Evolutionary conservation across 192 early-diverging fungal species (phyloP), one percentile per base, ranked within the genome.

Genomic region (Coemansia sp.): DNA sequence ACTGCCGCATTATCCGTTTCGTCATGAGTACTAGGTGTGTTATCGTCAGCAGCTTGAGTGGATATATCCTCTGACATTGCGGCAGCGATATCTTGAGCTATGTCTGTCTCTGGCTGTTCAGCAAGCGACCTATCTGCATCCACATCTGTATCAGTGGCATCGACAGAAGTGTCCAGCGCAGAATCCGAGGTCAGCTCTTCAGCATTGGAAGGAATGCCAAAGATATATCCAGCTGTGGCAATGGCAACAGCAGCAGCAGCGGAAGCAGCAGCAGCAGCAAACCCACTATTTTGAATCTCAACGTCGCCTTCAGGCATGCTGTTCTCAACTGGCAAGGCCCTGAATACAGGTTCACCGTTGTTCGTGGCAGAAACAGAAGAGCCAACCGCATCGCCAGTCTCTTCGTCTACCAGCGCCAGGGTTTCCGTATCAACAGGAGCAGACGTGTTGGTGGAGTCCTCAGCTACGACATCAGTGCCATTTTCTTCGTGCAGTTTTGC

Each of bases 71-170:
- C 20, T 26, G 49, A 51, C 43, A 45, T 43, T 39, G 42, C 59
- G 20, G 49, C 58, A 21, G 46, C n/a, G 49, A 45, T 58, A 55
- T 42, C 7, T 13, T 61, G 45, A 16, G 55, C 61, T 52, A 61
- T 49, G 51, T 57, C 58, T 0, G 33, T 10, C 29, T 72, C 70
- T 34, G 40, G 53, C 23, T 45, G 40, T 30, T 4, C n/a, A 56
- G 29, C 40, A 48, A 46, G 57, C 58, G 35, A 37, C 45, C 33
- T 42, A 13, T 42, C 40, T 42, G 15, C 40, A 13, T 42, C 40
- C 15, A 13, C 40, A 13, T 18, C 62, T n/a, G 26, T 42, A 57
- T 2, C 49, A 60, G 58, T 34, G 15, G 15, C 5, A 52, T 59
- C 40, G 35, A 13, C 49, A 2, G 51, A 34, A 29, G n/a, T 10